These are phyloP conservation scores for Talaromyces borbonicus DNA, from an alignment of 495 filamentous ascomycete species.

Conservation along the genomic window DNA sequence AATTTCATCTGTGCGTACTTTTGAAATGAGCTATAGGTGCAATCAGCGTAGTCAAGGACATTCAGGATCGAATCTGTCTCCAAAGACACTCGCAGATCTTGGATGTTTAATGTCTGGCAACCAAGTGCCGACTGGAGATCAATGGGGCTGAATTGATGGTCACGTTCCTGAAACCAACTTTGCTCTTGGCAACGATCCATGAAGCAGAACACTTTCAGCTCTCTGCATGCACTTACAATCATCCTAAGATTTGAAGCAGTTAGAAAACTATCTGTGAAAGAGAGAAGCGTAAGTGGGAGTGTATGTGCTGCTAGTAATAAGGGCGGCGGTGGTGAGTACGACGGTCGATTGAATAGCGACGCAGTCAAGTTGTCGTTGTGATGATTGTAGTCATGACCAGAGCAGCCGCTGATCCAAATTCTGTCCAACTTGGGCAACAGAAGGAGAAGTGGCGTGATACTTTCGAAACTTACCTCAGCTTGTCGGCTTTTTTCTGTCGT, in stretches of 20 bases:
- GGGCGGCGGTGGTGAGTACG: not conserved
- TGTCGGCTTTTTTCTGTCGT: not conserved
- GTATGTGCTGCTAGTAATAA: not conserved
- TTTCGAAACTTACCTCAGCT: not conserved
- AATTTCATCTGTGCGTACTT: not conserved
- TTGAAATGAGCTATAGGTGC: not conserved
- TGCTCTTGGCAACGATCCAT: not conserved
- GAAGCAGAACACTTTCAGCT: not conserved
- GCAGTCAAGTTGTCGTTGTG: not conserved
- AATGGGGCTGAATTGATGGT: not conserved
- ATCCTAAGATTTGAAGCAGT: not conserved
- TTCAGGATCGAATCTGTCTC: not conserved
- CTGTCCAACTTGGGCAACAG: not conserved
- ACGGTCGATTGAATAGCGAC: not conserved
- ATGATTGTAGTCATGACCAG: not conserved
- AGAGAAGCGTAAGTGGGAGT: not conserved
- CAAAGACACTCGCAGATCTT: not conserved
- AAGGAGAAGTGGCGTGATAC: not conserved
- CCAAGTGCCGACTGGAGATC: not conserved
- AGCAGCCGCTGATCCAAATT: not conserved
- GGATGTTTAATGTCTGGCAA: not conserved
- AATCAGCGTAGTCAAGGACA: not conserved
- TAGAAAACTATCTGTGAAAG: not conserved
- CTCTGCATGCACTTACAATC: not conserved
- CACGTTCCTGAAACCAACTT: not conserved